Evolutionary conservation across 495 filamentous ascomycete genomes (phyloP), one percentile per base, ranked within the genome.

Genomic region (Xylaria grammica): DNA sequence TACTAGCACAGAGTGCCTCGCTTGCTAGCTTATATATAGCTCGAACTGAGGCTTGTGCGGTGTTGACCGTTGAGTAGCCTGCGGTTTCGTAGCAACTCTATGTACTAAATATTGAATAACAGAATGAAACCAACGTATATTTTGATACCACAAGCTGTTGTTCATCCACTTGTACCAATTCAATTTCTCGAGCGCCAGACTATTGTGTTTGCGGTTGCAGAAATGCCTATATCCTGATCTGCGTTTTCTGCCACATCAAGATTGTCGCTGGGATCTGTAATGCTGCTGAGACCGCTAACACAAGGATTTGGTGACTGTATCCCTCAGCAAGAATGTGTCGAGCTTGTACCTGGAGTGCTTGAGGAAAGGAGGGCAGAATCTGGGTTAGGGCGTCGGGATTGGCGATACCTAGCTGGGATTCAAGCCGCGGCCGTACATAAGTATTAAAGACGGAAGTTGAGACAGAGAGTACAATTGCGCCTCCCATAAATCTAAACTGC

Each of bases 271-370:
- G 69, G n/a, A 71, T 36, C 36, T 71, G 69, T 8, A 51, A 15
- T 4, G 54, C 69, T 26, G 66, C 62, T 9, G 59, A 68, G 15
- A 42, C 66, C 17, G 62, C 65, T 3, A 71, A 24, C 9, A 69
- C 69, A 1, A 71, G 48, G 1, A 63, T 55, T n/a, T 71, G 66
- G 3, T 40, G 65, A 59, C 68, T 71, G 34, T 71, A 71, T 7
- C 42, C 62, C 1, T 57, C 60, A 1, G 63, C 55, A 19, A 71
- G 62, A 7, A 53, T 38, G 3, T 5, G 2, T 13, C 34, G 9
- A 32, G 45, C 15, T 53, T 46, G 13, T 49, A 32, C 51, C 30
- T 54, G 51, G 6, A 54, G 0, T 6, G n/a, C 24, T 13, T 54
- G 36, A 0, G 49, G 26, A 30, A 67, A 61, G 10, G 46, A 50